Evolutionary conservation across 169 alveolate species (phyloP).

Genomic region (Eimeria praecox): DNA sequence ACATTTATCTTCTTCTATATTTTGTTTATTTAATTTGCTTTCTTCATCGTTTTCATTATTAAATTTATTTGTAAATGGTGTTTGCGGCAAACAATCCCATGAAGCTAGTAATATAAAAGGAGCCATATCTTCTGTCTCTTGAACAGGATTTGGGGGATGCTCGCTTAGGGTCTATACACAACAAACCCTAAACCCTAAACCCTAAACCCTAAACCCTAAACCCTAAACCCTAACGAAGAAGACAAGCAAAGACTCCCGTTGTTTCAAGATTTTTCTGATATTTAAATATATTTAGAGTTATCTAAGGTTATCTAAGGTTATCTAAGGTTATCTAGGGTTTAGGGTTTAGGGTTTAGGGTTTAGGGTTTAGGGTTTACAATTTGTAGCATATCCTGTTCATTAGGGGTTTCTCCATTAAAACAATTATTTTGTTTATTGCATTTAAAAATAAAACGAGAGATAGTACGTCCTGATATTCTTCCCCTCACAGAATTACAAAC

Average conservation of each 20-base stretch:
- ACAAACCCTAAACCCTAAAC: conserved; percentile 2
- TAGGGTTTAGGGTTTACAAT: conserved; percentile 33
- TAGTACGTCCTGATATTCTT: background rate
- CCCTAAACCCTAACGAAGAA: background rate
- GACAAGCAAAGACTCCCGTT: too few species aligned
- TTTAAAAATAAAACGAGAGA: background rate
- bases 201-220: conserved; percentile 43
- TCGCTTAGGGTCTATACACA: background rate
- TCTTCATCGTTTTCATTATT: too few species aligned
- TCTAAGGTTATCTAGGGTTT: background rate
- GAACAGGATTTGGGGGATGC: background rate
- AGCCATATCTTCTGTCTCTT: background rate
- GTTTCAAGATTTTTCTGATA: too few species aligned
- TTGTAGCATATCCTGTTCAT: background rate
- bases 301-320: background rate
- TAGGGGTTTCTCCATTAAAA: background rate
- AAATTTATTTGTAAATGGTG: too few species aligned
- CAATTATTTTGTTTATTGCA: background rate
- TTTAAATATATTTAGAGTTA: too few species aligned
- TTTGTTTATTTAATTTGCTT: too few species aligned
- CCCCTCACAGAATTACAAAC: background rate
- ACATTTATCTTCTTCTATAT: too few species aligned
- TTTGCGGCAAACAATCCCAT: conserved; percentile 15
- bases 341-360: background rate
- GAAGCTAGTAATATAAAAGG: background rate